Evolutionary conservation across 2,329 filamentous ascomycete genomes (phyloP).

Genomic region (Monilinia aucupariae): DNA sequence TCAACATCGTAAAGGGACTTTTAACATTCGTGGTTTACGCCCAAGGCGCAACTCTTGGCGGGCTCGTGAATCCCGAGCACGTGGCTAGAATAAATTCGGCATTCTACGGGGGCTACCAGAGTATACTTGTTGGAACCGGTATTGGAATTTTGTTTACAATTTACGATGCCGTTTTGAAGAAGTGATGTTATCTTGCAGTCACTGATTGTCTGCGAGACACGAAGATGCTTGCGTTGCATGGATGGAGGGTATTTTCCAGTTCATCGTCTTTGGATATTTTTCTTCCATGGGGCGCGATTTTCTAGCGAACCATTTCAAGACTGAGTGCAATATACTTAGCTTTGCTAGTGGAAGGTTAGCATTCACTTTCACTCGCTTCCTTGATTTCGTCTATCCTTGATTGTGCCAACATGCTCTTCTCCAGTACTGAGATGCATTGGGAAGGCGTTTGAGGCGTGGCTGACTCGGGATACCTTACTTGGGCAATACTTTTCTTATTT

Average conservation of each 20-base stretch:
- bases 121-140: constrained; percentile 61
- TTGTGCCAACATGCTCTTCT: constrained; percentile 16
- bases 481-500: not conserved
- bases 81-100: constrained; percentile 60
- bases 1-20: constrained; percentile 83
- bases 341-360: not conserved
- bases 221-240: not conserved
- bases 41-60: constrained; percentile 57
- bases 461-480: constrained; percentile 7
- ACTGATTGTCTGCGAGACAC: not conserved
- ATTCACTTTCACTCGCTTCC: constrained; percentile 6
- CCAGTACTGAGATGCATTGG: constrained; percentile 14
- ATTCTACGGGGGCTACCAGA: constrained; percentile 66
- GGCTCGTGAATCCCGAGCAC: constrained; percentile 53
- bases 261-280: not conserved
- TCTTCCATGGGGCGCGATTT: not conserved
- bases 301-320: not conserved
- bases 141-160: constrained; percentile 65
- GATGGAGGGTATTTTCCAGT: not conserved
- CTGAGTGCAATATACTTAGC: not conserved
- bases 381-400: constrained; percentile 14
- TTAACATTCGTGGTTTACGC: constrained; percentile 76
- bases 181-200: constrained; percentile 39
- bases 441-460: constrained; percentile 15
- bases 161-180: constrained; percentile 73